A percentile compares a stretch with the other conserved stretches of the same genome.
Evolutionary conservation across 139 green algal species (phyloP).

Genomic region (Chlamydomonas schloesseri): DNA sequence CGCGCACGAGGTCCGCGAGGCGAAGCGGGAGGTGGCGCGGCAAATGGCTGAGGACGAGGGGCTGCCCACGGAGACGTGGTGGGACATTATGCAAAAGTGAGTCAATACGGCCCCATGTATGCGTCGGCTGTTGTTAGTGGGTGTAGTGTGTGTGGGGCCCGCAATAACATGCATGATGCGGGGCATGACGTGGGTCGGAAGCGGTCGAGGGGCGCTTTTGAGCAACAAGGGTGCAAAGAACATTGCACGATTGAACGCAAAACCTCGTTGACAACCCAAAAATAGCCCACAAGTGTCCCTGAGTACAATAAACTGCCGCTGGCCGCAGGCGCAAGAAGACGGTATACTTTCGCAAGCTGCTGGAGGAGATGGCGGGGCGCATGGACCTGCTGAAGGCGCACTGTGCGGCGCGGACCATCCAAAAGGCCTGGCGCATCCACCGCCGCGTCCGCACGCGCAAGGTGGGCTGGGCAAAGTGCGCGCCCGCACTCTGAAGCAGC

Average conservation of each 20-base stretch:
- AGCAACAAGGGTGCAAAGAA: too few species aligned
- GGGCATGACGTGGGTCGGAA: too few species aligned
- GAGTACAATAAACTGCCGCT: too few species aligned
- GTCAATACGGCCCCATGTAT: too few species aligned
- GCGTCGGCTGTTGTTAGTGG: too few species aligned
- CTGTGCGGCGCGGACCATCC: slow-evolving; percentile 16
- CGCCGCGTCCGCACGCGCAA: not conserved
- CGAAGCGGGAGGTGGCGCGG: slow-evolving; percentile 10
- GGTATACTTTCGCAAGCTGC: slow-evolving; percentile 38
- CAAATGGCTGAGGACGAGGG: slow-evolving; percentile 22
- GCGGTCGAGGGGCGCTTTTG: too few species aligned
- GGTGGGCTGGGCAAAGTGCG: not conserved
- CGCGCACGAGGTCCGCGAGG: slow-evolving; percentile 31
- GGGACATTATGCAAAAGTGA: slow-evolving; percentile 48
- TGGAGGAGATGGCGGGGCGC: slow-evolving; percentile 26
- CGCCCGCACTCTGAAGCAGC: too few species aligned
- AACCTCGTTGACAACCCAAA: too few species aligned
- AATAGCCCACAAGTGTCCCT: too few species aligned
- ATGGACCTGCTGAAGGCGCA: slow-evolving; percentile 30
- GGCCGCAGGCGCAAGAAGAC: slow-evolving; percentile 39
- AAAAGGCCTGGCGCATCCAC: slow-evolving; percentile 28
- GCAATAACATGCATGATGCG: too few species aligned
- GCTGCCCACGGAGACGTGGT: slow-evolving; percentile 36
- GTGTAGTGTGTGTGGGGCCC: too few species aligned
- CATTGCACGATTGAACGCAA: too few species aligned